Evolutionary conservation across 768 basidiomycete species (phyloP), one percentile per base, ranked within the genome.

Genomic region (Lanmaoa pseudosensibilis): DNA sequence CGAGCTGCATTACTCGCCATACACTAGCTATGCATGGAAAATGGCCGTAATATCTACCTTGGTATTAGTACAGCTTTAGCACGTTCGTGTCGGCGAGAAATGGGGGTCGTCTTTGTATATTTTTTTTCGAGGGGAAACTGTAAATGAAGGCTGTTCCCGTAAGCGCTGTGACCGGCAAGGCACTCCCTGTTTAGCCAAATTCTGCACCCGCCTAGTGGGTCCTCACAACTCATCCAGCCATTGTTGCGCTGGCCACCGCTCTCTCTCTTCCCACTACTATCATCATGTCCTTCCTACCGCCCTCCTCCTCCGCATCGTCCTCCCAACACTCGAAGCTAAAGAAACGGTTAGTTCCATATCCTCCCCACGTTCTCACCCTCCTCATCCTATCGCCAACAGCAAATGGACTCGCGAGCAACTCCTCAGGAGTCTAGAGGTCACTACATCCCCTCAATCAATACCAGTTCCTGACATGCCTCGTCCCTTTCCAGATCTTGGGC

Each of bases 221-320:
- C 65, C 59, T 57, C 59, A 57, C 66, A 68, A 70, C 60, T 70
- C 68, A 52, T 68, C 65, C 70, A 66, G 73, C 73, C 77, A 75
- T 76, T 76, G 74, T 76, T 72, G 70, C 72, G 68, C 73, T 71
- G 72, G 64, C 68, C 72, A 73, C 71, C 59, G 69, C 72, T 70
- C 68, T 66, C 66, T 63, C 72, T 70, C 69, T 69, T 70, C 66
- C 69, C 70, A 72, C 75, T 67, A 75, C 69, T 67, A 65, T 63
- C 76, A 61, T 34, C 65, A 76, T 78, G 72, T 65, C 65, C 16
- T 45, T 65, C 64, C 52, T 67, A 41, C 47, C 69, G 18, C 58
- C 74, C 40, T 64, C 75, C 32, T 44, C 70, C 45, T 54, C 69
- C 45, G 25, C 65, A 16, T 47, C 70, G 11, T 57, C 69, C 25